phyloP scores from a whole-genome alignment of 805 yeast genomes.

The Myxozyma melibiosi region DNA sequence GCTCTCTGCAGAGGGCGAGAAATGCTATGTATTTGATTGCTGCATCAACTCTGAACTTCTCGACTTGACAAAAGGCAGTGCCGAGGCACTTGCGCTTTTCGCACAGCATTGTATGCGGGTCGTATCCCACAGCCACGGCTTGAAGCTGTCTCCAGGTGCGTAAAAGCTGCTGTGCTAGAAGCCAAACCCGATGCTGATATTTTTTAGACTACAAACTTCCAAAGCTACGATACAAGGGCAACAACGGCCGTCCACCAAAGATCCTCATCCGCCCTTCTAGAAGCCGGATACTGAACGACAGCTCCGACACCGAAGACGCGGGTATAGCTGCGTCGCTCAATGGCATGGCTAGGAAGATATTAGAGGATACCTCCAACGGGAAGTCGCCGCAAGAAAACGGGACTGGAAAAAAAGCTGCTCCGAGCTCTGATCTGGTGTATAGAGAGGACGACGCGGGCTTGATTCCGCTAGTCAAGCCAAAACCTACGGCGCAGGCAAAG shows the following conservation, averaged over 20 bases:
- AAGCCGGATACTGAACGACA: background rate
- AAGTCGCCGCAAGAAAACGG: background rate
- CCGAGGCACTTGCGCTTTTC: slow-evolving; percentile 63
- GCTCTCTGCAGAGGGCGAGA: slow-evolving; percentile 47
- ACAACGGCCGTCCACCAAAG: slow-evolving; percentile 6
- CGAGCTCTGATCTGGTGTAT: background rate
- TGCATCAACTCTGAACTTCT: slow-evolving; percentile 67
- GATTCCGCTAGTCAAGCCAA: slow-evolving; percentile 1
- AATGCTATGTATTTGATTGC: slow-evolving; percentile 75
- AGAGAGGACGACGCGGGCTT: slow-evolving; percentile 1
- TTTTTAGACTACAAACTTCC: slow-evolving; percentile 57
- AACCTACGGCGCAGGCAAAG: background rate
- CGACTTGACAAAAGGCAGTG: slow-evolving; percentile 60
- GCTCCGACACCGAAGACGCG: background rate
- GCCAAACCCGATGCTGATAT: background rate
- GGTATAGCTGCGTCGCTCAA: slow-evolving; percentile 5
- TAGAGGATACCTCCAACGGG: background rate
- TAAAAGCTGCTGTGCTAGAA: no score
- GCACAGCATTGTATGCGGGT: slow-evolving; percentile 86
- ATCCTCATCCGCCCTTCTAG: background rate
- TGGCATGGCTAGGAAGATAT: background rate
- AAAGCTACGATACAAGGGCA: slow-evolving; percentile 71
- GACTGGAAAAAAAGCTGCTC: background rate
- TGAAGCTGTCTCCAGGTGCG: slow-evolving; percentile 55
- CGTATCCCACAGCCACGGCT: slow-evolving; percentile 58